These are phyloP conservation scores for Gracilaria gracilis DNA, from an alignment of 23 red algal genomes.

Conservation along the genomic window DNA sequence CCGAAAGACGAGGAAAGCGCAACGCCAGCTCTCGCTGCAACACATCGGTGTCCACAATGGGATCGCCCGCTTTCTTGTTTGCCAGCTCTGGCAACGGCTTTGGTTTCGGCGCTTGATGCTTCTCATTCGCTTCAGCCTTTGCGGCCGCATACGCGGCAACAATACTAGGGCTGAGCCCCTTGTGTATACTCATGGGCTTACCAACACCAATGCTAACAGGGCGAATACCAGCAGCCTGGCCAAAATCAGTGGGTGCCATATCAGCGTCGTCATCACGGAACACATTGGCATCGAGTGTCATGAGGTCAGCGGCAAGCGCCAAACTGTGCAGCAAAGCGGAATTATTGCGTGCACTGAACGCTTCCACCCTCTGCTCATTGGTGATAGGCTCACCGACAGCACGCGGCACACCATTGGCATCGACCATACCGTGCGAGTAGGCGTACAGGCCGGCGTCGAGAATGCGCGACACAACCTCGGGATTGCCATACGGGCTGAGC, in stretches of 20 bases:
- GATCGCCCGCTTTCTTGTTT: slow-evolving; percentile 48
- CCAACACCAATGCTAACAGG: slow-evolving; percentile 28
- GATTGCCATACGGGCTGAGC: slow-evolving; percentile 56
- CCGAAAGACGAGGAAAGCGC: slow-evolving; percentile 55
- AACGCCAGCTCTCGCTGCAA: slow-evolving; percentile 58
- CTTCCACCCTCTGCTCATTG: slow-evolving; percentile 55
- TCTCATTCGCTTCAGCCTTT: slow-evolving; percentile 11
- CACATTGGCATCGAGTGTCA: slow-evolving; percentile 59
- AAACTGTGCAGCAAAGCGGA: slow-evolving; percentile 70
- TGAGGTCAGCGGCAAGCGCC: slow-evolving; percentile 54
- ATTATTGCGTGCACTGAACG: slow-evolving; percentile 37
- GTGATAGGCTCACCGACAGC: slow-evolving; percentile 22
- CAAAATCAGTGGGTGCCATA: background rate
- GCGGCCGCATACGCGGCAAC: slow-evolving; percentile 22
- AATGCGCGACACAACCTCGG: slow-evolving; percentile 58
- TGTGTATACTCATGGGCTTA: slow-evolving; percentile 2
- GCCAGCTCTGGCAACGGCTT: slow-evolving; percentile 45
- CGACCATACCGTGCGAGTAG: slow-evolving; percentile 31
- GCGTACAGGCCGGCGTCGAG: slow-evolving; percentile 76
- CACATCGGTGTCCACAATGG: slow-evolving; percentile 39
- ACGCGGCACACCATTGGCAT: slow-evolving; percentile 27
- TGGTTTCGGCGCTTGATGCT: background rate
- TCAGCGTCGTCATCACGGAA: slow-evolving; percentile 35
- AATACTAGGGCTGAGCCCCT: slow-evolving; percentile 11
- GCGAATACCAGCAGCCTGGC: background rate